These are phyloP conservation scores for Cladosporium sp. DNA, from an alignment of 2,329 filamentous ascomycete species.

Conservation along the genomic window DNA sequence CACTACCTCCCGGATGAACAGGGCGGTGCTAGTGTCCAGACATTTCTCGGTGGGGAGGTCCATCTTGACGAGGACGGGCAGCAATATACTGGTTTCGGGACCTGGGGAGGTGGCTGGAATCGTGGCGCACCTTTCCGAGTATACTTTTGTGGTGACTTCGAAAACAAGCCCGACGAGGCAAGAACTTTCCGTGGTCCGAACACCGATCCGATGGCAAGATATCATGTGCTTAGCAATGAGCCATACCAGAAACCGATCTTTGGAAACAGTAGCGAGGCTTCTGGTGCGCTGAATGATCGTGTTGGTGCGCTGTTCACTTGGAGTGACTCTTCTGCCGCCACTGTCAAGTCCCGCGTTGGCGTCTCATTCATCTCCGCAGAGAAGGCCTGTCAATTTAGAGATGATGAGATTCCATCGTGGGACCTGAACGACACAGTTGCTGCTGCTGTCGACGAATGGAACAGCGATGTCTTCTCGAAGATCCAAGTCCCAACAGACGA, in stretches of 20 bases:
- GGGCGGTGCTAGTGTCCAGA: conserved; percentile 51
- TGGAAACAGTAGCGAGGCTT: conserved; percentile 28
- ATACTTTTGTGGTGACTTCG: conserved; percentile 60
- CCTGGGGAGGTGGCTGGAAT: conserved; percentile 63
- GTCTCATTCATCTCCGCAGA: conserved; percentile 63
- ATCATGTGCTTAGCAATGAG: conserved; percentile 22
- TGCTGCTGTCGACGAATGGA: conserved; percentile 54
- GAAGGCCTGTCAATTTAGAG: conserved; percentile 57
- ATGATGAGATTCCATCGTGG: conserved; percentile 51
- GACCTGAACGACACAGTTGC: conserved; percentile 25
- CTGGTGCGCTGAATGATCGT: conserved; percentile 38
- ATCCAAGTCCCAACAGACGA: conserved; percentile 55
- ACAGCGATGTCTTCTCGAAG: conserved; percentile 58
- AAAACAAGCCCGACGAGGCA: conserved; percentile 35
- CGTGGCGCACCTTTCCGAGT: conserved; percentile 55
- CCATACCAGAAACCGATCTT: conserved; percentile 35
- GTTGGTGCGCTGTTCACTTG: conserved; percentile 52
- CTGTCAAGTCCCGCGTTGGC: conserved; percentile 54
- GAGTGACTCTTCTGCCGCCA: conserved; percentile 28
- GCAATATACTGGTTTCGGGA: conserved; percentile 55
- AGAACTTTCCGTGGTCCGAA: conserved; percentile 31
- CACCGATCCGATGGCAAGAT: conserved; percentile 22
- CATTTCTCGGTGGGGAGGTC: conserved; percentile 57
- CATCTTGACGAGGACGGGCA: conserved; percentile 43
- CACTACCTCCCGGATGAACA: conserved; percentile 56